phyloP scores from a whole-genome alignment of 805 yeast genomes.

The Tetrapisispora nanseiensis region DNA sequence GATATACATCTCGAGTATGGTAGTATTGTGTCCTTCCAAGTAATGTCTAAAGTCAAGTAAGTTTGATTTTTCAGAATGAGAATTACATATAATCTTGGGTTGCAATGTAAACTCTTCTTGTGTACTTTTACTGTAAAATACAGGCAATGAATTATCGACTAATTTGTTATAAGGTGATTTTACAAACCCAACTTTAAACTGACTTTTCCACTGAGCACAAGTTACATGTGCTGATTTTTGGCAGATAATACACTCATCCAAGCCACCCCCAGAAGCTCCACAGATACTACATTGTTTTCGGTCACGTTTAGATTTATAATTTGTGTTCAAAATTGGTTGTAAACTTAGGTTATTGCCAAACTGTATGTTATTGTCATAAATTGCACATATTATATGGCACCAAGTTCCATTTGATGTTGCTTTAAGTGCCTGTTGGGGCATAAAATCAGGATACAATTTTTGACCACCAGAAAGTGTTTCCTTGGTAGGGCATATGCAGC shows the following conservation, averaged over 20 bases:
- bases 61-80: neutral
- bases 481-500: constrained; percentile 54
- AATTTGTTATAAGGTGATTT: neutral
- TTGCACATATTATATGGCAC: constrained; percentile 70
- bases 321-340: constrained; percentile 40
- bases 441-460: neutral
- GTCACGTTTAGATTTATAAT: constrained; percentile 25
- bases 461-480: constrained; percentile 22
- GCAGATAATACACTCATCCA: constrained; percentile 17
- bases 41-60: neutral
- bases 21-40: neutral
- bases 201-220: constrained; percentile 18
- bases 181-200: constrained; percentile 9
- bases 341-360: constrained; percentile 35
- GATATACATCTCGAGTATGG: neutral
- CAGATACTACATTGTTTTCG: constrained; percentile 38
- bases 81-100: constrained; percentile 5
- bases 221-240: constrained; percentile 15
- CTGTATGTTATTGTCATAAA: constrained; percentile 39
- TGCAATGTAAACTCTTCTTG: neutral
- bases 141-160: neutral
- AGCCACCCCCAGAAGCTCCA: constrained; percentile 38
- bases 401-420: constrained; percentile 60
- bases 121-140: neutral
- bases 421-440: constrained; percentile 46